phyloP scores from a whole-genome alignment of 345 rosid species.

The Arabis alpina region DNA sequence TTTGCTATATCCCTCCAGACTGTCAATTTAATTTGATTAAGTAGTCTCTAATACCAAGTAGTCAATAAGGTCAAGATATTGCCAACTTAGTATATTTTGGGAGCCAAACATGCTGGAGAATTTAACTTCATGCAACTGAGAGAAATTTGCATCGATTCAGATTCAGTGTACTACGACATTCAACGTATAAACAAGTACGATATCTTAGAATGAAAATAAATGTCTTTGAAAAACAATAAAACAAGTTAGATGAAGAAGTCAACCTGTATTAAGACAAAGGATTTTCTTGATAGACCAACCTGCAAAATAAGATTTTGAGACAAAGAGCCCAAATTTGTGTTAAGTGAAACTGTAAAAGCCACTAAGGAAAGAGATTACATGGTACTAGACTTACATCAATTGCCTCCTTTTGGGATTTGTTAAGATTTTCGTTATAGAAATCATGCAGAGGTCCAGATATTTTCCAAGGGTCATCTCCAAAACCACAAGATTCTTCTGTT shows the following conservation, averaged over 20 bases:
- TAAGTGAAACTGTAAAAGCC: constrained; percentile 7
- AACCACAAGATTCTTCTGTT: constrained; percentile 52
- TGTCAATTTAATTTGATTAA: too few relatives aligned
- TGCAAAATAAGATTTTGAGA: constrained; percentile 45
- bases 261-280: constrained; percentile 94
- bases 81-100: too few relatives aligned
- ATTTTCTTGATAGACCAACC: constrained; percentile 86
- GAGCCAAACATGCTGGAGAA: too few relatives aligned
- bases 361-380: not conserved
- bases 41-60: too few relatives aligned
- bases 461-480: constrained; percentile 75
- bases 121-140: too few relatives aligned
- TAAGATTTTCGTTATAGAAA: constrained; percentile 64
- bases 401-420: constrained; percentile 86
- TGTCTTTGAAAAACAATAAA: not conserved
- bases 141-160: too few relatives aligned
- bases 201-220: too few relatives aligned
- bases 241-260: constrained; percentile 36
- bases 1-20: too few relatives aligned
- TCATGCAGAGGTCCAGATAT: constrained; percentile 72
- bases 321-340: constrained; percentile 30
- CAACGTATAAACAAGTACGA: too few relatives aligned
- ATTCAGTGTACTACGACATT: too few relatives aligned
- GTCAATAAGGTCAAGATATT: too few relatives aligned
- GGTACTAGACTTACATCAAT: constrained; percentile 63